Evolutionary conservation across 257 asterid genomes (phyloP).

Genomic region (Fraxinus anomala): DNA sequence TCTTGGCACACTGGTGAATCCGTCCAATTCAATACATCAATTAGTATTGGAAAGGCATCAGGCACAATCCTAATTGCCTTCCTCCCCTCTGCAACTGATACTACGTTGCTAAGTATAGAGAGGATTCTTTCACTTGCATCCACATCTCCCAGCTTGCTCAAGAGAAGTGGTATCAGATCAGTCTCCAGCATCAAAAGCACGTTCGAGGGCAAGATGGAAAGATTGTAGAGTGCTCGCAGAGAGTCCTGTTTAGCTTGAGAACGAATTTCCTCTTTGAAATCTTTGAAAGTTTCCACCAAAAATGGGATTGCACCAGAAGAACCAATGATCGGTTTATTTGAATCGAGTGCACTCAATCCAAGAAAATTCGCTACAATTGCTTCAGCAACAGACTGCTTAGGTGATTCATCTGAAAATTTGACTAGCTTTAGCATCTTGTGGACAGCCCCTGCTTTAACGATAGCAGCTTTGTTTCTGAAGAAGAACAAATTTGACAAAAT

Average conservation of each 20-base stretch:
- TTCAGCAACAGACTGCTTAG: conserved; percentile 44
- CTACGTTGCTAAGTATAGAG: conserved; percentile 68
- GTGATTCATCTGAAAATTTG: conserved; percentile 32
- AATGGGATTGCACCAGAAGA: conserved; percentile 77
- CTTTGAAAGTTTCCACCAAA: conserved; percentile 46
- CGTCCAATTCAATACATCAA: conserved; percentile 72
- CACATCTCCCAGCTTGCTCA: conserved; percentile 65
- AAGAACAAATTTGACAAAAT: conserved; percentile 6
- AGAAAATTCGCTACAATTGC: conserved; percentile 84
- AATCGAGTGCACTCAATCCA: conserved; percentile 81
- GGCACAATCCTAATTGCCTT: conserved; percentile 51
- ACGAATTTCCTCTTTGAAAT: conserved; percentile 16
- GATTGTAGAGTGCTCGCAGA: conserved; percentile 74
- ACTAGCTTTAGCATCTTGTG: conserved; percentile 78
- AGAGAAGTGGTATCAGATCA: conserved; percentile 50
- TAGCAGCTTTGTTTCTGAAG: conserved; percentile 82
- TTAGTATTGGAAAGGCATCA: conserved; percentile 57
- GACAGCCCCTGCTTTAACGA: conserved; percentile 82
- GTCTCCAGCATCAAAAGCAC: conserved; percentile 48
- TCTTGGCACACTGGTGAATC: conserved; percentile 90
- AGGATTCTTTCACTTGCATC: conserved; percentile 72
- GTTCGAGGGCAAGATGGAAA: conserved; percentile 66
- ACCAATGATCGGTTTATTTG: conserved; percentile 76
- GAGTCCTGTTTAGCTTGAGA: conserved; percentile 64
- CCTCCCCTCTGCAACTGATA: conserved; percentile 62